These are phyloP conservation scores for bread wheat (Triticum aestivum) DNA, from an alignment of 176 grass and related monocot genomes.

Conservation along the genomic window DNA sequence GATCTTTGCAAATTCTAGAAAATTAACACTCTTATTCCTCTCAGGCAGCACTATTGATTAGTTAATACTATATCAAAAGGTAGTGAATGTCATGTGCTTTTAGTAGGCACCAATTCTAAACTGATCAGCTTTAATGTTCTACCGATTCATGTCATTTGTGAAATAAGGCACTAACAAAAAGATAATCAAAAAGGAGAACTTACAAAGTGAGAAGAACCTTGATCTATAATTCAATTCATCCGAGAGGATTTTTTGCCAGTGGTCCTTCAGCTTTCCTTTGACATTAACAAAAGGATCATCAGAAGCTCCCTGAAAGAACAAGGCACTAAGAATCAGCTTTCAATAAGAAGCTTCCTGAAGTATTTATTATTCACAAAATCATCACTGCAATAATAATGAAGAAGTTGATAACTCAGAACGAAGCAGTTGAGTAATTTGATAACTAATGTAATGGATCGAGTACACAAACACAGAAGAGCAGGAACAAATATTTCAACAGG, in stretches of 20 bases:
- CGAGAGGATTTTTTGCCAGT: conserved; percentile 49
- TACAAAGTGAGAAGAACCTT: conserved; percentile 69
- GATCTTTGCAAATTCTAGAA: not conserved
- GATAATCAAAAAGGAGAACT: conserved; percentile 27
- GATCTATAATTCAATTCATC: conserved; percentile 46
- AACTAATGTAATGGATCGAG: not conserved
- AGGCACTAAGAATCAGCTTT: not conserved
- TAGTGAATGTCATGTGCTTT: not conserved
- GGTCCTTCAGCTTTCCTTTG: conserved; percentile 52
- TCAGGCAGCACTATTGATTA: not conserved
- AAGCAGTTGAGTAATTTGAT: not conserved
- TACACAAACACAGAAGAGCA: not conserved
- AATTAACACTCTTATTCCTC: not conserved
- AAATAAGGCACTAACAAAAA: not conserved
- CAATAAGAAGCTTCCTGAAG: not conserved
- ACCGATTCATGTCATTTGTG: not conserved
- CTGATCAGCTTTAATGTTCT: not conserved
- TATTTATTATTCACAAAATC: not conserved
- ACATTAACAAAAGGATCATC: conserved; percentile 35
- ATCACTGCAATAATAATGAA: not conserved
- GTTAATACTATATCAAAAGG: too few relatives aligned
- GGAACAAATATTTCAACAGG: not conserved
- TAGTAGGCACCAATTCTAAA: not conserved
- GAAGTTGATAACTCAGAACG: not conserved
- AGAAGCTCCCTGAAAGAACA: conserved; percentile 39